Evolutionary conservation across 2,329 filamentous ascomycete genomes (phyloP).

Genomic region (Cercospora sp.): DNA sequence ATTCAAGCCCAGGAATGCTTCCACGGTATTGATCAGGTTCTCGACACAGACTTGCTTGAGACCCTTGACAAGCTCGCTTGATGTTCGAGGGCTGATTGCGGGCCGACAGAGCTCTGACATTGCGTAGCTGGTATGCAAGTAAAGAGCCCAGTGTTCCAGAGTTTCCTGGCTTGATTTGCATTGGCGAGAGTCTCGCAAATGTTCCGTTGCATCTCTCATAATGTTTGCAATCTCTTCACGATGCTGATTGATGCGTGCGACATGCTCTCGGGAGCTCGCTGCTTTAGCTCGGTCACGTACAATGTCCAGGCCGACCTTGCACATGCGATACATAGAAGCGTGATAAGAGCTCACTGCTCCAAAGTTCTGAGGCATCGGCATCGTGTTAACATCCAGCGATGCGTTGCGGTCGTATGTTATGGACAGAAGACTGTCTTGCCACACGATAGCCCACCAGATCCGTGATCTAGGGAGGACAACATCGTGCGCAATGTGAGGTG

Average conservation of each 20-base stretch:
- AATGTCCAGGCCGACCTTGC: slow-evolving; percentile 61
- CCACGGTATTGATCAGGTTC: slow-evolving; percentile 57
- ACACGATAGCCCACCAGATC: slow-evolving; percentile 61
- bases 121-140: slow-evolving; percentile 63
- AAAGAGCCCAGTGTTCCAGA: slow-evolving; percentile 61
- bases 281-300: slow-evolving; percentile 58
- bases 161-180: slow-evolving; percentile 55
- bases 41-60: slow-evolving; percentile 59
- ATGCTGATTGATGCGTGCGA: slow-evolving; percentile 56
- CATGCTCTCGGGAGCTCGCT: slow-evolving; percentile 55
- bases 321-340: slow-evolving; percentile 58
- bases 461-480: slow-evolving; percentile 43
- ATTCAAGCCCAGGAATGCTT: slow-evolving; percentile 61
- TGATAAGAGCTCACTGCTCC: slow-evolving; percentile 57
- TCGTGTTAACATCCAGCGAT: slow-evolving; percentile 53
- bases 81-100: slow-evolving; percentile 56
- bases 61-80: slow-evolving; percentile 48
- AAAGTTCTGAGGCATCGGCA: slow-evolving; percentile 40
- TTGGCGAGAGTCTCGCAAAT: slow-evolving; percentile 56
- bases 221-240: slow-evolving; percentile 59
- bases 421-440: slow-evolving; percentile 65
- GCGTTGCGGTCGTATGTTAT: slow-evolving; percentile 64
- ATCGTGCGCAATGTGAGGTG: slow-evolving; percentile 54
- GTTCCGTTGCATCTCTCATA: slow-evolving; percentile 59
- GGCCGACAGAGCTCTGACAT: slow-evolving; percentile 63